Evolutionary conservation across 805 yeast species (phyloP).

Genomic region (Candida ulmi): DNA sequence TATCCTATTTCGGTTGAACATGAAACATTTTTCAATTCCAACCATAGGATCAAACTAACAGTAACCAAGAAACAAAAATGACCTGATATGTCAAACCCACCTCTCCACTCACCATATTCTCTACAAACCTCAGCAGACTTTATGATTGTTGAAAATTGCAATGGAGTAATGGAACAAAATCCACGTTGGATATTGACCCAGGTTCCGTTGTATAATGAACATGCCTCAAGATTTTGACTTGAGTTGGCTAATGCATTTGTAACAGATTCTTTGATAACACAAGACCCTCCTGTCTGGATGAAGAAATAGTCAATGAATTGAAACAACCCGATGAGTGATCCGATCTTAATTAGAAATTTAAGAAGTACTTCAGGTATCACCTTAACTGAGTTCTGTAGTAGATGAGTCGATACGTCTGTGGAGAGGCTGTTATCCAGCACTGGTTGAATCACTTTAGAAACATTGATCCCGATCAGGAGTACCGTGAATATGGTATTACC

Average conservation of each 20-base stretch:
- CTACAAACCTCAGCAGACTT: constrained; percentile 29
- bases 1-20: not conserved
- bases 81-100: constrained; percentile 51
- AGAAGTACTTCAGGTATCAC: not conserved
- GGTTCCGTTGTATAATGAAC: constrained; percentile 14
- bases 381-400: too few relatives aligned
- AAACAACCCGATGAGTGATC: constrained; percentile 21
- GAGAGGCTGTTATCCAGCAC: not conserved
- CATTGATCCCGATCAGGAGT: constrained; percentile 17
- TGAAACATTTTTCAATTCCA: constrained; percentile 22
- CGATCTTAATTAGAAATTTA: constrained; percentile 22
- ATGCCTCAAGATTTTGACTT: constrained; percentile 4
- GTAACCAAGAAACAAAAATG: constrained; percentile 43
- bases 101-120: constrained; percentile 35
- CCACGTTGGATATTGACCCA: constrained; percentile 15
- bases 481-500: constrained; percentile 26
- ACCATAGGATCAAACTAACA: constrained; percentile 36
- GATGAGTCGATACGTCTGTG: too few relatives aligned
- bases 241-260: constrained; percentile 5
- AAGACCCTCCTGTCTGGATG: constrained; percentile 29
- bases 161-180: constrained; percentile 11
- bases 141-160: constrained; percentile 10
- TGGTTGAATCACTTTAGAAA: not conserved
- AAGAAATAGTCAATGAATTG: constrained; percentile 27
- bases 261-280: constrained; percentile 14